Conservation (phyloP, 23 red algal species). For the Pyropia yezoensis region DNA sequence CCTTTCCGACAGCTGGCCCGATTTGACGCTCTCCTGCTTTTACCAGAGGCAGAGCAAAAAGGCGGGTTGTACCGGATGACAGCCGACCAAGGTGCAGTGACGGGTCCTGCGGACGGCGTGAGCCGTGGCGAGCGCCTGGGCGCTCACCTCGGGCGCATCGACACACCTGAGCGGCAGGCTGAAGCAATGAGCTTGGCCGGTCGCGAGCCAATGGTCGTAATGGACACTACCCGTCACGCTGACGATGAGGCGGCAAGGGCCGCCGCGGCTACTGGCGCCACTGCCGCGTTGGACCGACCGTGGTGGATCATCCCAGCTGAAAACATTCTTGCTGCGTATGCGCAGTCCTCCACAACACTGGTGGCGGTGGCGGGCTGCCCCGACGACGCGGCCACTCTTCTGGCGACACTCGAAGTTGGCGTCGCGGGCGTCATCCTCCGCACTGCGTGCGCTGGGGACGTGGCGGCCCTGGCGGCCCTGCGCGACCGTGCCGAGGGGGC, state of each 20-base stretch:
- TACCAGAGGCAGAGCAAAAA: too few relatives aligned
- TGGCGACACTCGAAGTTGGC: constrained; percentile 48
- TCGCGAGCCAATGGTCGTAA: constrained; percentile 24
- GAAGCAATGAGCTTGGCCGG: constrained; percentile 11
- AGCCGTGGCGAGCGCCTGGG: constrained; percentile 10
- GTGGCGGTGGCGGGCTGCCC: constrained; percentile 20
- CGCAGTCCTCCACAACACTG: constrained; percentile 14
- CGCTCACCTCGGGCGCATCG: constrained; percentile 14
- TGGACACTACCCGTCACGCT: constrained; percentile 14
- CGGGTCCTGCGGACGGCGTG: background rate
- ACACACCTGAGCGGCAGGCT: constrained; percentile 16
- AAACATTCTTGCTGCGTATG: constrained; percentile 46
- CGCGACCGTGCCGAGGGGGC: background rate
- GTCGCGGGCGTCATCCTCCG: constrained; percentile 48
- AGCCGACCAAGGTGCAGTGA: too few relatives aligned
- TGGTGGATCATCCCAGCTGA: constrained; percentile 64
- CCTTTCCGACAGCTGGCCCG: constrained; percentile 17
- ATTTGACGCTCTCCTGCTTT: constrained; percentile 8
- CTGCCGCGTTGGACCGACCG: too few relatives aligned
- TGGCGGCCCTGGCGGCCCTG: constrained; percentile 25
- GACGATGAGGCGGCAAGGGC: too few relatives aligned
- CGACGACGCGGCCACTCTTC: constrained; percentile 50
- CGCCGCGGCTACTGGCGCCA: too few relatives aligned
- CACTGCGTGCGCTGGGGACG: constrained; percentile 9
- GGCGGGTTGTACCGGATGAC: too few relatives aligned